Conservation (phyloP, 2,329 filamentous ascomycete genomes). For the Arthrobotrys conoides region DNA sequence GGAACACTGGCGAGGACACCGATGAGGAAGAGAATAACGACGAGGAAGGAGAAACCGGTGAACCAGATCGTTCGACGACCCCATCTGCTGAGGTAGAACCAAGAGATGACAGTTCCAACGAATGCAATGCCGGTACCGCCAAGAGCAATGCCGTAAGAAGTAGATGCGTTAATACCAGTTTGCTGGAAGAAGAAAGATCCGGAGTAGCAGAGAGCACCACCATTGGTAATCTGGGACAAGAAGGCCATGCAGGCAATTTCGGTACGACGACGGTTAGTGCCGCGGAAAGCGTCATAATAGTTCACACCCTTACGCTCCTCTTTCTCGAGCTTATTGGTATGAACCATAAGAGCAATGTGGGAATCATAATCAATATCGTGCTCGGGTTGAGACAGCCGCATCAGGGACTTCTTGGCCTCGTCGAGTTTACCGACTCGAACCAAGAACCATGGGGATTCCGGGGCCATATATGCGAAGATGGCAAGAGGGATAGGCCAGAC, state of each 20-base stretch:
- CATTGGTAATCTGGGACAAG: conserved; percentile 68
- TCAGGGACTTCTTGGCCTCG: conserved; percentile 77
- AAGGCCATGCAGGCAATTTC: conserved; percentile 75
- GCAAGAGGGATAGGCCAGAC: conserved; percentile 80
- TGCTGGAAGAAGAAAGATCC: conserved; percentile 70
- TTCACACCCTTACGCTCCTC: conserved; percentile 71
- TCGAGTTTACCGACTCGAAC: conserved; percentile 76
- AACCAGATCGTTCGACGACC: conserved; percentile 69
- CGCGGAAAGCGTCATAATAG: conserved; percentile 85
- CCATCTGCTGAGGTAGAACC: conserved; percentile 67
- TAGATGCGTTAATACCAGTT: conserved; percentile 66
- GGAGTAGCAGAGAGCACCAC: conserved; percentile 68
- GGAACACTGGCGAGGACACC: conserved; percentile 68
- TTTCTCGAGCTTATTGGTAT: conserved; percentile 85
- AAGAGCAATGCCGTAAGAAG: conserved; percentile 68
- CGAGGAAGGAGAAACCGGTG: conserved; percentile 67
- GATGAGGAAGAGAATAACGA: conserved; percentile 68
- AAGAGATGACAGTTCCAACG: conserved; percentile 68
- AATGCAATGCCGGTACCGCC: conserved; percentile 69
- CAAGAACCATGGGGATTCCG: conserved; percentile 80
- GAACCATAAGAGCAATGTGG: conserved; percentile 91
- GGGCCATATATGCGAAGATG: conserved; percentile 75
- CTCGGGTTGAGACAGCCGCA: conserved; percentile 77
- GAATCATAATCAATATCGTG: conserved; percentile 85
- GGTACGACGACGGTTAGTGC: conserved; percentile 82